phyloP scores from a whole-genome alignment of 1,139 yeast genomes.

The Saccharomyces hybrid region DNA sequence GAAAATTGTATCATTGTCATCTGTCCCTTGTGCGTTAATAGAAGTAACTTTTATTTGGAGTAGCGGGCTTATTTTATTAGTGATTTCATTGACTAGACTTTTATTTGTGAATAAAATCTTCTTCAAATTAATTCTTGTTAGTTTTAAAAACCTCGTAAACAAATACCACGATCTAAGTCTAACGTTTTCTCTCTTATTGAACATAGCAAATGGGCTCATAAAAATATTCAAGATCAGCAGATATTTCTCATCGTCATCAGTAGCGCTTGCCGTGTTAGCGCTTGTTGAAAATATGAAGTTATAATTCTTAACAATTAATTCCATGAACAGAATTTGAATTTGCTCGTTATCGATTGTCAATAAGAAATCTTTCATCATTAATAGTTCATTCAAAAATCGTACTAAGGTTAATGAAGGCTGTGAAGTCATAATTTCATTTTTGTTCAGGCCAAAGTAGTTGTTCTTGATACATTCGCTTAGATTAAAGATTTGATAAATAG shows the following conservation, averaged over 20 bases:
- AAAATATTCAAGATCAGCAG: constrained; percentile 67
- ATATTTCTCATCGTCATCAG: constrained; percentile 44
- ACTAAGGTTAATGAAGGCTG: constrained; percentile 55
- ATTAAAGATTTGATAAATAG: constrained; percentile 70
- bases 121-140: constrained; percentile 59
- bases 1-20: constrained; percentile 56
- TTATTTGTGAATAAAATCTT: not conserved
- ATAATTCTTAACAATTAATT: constrained; percentile 74
- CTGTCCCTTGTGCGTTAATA: constrained; percentile 48
- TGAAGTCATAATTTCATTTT: constrained; percentile 51
- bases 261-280: constrained; percentile 20
- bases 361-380: constrained; percentile 34
- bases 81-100: constrained; percentile 32
- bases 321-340: constrained; percentile 75
- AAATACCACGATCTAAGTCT: constrained; percentile 86
- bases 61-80: constrained; percentile 44
- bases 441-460: constrained; percentile 61
- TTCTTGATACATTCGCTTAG: constrained; percentile 75
- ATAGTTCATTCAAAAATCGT: constrained; percentile 44
- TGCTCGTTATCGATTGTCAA: constrained; percentile 60
- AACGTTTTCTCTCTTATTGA: constrained; percentile 63
- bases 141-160: constrained; percentile 72
- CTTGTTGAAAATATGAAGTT: constrained; percentile 39
- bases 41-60: constrained; percentile 52
- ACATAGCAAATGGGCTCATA: constrained; percentile 73